These are phyloP conservation scores for Digitaria exilis DNA, from an alignment of 202 grass and related monocot genomes.

Conservation along the genomic window DNA sequence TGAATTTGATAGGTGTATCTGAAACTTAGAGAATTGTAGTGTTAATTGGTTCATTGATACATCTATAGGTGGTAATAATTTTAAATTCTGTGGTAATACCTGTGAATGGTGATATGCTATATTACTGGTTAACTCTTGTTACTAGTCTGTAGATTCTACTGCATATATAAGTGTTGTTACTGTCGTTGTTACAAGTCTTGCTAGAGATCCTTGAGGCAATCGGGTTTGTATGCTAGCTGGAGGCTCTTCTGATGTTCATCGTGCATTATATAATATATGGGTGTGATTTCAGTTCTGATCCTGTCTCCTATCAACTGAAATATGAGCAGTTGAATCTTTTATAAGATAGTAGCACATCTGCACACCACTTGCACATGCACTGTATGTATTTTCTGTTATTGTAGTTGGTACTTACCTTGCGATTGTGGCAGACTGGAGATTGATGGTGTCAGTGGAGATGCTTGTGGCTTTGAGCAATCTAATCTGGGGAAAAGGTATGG, in stretches of 20 bases:
- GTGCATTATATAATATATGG: neutral
- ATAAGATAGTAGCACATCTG: neutral
- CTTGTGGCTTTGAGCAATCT: conserved; percentile 45
- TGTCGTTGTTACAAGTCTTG: neutral
- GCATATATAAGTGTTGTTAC: neutral
- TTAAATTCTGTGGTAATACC: neutral
- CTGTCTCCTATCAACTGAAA: neutral
- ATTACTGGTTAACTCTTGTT: neutral
- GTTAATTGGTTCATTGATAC: neutral
- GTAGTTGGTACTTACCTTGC: neutral
- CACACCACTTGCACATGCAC: neutral
- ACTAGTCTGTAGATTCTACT: neutral
- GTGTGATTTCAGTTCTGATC: neutral
- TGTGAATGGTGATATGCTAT: neutral
- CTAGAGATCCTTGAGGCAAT: neutral
- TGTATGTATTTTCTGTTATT: neutral
- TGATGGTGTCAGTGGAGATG: conserved; percentile 44
- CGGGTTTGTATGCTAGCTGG: neutral
- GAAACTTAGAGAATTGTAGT: neutral
- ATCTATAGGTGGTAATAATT: too few relatives aligned
- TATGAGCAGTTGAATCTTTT: neutral
- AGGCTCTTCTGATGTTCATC: neutral
- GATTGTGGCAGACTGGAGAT: conserved; percentile 48
- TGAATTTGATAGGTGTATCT: neutral
- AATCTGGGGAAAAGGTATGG: conserved; percentile 67